Evolutionary conservation across 192 early-diverging fungal species (phyloP).

Genomic region (Umbelopsis sp.): DNA sequence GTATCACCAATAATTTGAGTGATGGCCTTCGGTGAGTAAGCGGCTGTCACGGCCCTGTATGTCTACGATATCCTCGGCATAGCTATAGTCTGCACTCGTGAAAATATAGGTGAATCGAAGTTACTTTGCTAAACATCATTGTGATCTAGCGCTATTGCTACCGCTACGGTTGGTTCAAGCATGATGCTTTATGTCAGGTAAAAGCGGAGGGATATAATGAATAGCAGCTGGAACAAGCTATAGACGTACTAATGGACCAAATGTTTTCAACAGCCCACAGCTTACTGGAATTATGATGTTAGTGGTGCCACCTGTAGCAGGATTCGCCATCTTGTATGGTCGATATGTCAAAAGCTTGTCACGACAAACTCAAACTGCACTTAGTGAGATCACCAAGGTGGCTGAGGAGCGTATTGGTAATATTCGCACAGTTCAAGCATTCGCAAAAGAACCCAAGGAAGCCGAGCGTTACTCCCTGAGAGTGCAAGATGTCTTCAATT

Average conservation of each 20-base stretch:
- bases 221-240: neutral
- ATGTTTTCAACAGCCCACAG: constrained; percentile 45
- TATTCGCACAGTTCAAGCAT: constrained; percentile 83
- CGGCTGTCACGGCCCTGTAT: too few relatives aligned
- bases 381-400: constrained; percentile 68
- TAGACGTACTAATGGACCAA: neutral
- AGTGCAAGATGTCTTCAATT: constrained; percentile 39
- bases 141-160: constrained; percentile 48
- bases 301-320: constrained; percentile 73
- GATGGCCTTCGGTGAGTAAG: constrained; percentile 63
- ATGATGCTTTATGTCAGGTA: constrained; percentile 71
- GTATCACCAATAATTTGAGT: constrained; percentile 72
- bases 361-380: constrained; percentile 63
- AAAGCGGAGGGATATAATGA: neutral
- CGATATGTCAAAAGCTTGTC: constrained; percentile 64
- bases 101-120: too few relatives aligned
- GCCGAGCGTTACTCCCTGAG: constrained; percentile 45
- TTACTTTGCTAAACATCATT: neutral
- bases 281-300: constrained; percentile 72
- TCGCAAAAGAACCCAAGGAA: constrained; percentile 61
- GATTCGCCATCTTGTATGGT: constrained; percentile 72
- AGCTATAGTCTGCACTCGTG: neutral
- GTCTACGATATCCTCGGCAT: too few relatives aligned
- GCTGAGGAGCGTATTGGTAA: constrained; percentile 84
- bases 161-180: constrained; percentile 56